Evolutionary conservation across 306 rosid genomes (phyloP).

Genomic region (Luffa aegyptiaca): DNA sequence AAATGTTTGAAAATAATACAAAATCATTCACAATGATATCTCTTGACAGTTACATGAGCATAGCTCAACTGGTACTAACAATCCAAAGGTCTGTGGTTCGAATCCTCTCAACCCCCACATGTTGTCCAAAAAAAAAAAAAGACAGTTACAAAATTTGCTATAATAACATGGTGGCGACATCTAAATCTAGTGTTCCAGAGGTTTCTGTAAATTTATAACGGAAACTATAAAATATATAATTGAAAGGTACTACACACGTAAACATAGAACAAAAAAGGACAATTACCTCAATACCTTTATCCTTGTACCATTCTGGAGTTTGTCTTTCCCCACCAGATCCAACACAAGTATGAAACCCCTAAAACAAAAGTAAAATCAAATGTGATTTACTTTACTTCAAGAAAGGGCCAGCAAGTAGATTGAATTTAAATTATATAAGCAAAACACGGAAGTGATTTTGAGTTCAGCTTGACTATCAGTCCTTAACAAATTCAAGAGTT

Average conservation of each 20-base stretch:
- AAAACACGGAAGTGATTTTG: not conserved
- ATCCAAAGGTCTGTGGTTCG: too few relatives aligned
- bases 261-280: not conserved
- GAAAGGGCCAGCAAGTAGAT: not conserved
- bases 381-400: not conserved
- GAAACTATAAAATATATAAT: not conserved
- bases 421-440: not conserved
- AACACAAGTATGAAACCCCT: conserved; percentile 99
- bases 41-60: not conserved
- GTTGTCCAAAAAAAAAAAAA: too few relatives aligned
- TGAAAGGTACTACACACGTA: not conserved
- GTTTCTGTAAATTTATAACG: not conserved
- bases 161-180: not conserved
- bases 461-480: not conserved
- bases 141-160: not conserved
- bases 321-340: conserved; percentile 97
- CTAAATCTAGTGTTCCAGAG: not conserved
- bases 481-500: not conserved
- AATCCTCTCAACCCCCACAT: too few relatives aligned
- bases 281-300: conserved; percentile 82
- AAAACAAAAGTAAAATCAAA: conserved; percentile 1
- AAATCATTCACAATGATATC: too few relatives aligned
- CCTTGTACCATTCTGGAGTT: conserved; percentile 85
- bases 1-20: not conserved
- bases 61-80: too few relatives aligned